phyloP scores from a whole-genome alignment of 2,329 filamentous ascomycete species.

The Sphaerulina vaccinii region DNA sequence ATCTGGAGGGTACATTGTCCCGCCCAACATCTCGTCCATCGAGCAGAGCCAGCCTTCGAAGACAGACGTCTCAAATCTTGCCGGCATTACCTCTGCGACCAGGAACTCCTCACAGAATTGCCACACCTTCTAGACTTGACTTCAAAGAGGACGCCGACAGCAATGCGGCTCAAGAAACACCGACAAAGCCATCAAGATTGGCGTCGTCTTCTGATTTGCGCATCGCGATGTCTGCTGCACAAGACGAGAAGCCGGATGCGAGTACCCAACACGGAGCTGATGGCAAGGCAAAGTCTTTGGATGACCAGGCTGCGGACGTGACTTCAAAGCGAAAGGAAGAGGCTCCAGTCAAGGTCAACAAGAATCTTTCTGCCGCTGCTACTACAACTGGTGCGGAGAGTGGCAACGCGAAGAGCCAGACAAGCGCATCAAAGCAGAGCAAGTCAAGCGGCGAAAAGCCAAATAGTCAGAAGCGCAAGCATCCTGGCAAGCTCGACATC shows the following conservation, averaged over 20 bases:
- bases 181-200: conserved; percentile 22
- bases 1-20: conserved; percentile 28
- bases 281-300: not conserved
- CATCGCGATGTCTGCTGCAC: conserved; percentile 8
- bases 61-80: conserved; percentile 35
- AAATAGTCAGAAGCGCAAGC: conserved; percentile 37
- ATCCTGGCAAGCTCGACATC: conserved; percentile 51
- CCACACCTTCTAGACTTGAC: conserved; percentile 33
- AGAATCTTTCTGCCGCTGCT: not conserved
- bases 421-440: conserved; percentile 19
- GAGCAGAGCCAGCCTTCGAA: conserved; percentile 38
- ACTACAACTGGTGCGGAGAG: not conserved
- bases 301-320: not conserved
- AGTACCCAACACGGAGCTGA: not conserved
- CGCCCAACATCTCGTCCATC: conserved; percentile 35
- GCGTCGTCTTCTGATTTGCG: conserved; percentile 22
- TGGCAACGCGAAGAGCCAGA: not conserved
- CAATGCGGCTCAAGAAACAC: conserved; percentile 22
- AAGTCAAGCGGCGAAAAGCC: conserved; percentile 22
- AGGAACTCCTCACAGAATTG: conserved; percentile 36
- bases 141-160: conserved; percentile 23
- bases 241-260: not conserved
- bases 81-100: conserved; percentile 44
- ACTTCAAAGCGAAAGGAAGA: not conserved
- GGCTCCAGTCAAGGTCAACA: not conserved